Evolutionary conservation across 2,329 filamentous ascomycete species (phyloP), one percentile per base, ranked within the genome.

Genomic region (Hypomyces perniciosus): DNA sequence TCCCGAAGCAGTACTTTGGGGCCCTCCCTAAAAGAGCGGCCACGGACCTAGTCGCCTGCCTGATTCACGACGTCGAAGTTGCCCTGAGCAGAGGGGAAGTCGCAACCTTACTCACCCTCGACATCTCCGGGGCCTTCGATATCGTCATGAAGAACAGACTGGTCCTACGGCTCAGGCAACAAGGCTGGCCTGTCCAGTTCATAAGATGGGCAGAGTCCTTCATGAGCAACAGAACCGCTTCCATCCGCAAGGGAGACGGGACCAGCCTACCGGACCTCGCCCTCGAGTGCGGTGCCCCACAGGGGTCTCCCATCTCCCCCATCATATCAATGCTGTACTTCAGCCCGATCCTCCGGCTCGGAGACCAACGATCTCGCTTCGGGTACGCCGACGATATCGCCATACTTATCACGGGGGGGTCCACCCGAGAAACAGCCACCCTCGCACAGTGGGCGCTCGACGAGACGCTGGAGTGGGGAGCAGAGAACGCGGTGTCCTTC

Each of bases 21-120:
- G 58, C 59, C 4, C 61, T 65, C 4, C 60, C 50, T 4, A 59
- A 60, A 30, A 43, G 57, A 10, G 57, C 54, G 8, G 52, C 53
- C 2, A 40, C 50, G 9, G 56, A 61, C 38, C 51, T 60, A 2
- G 53, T 58, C 6, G 43, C 54, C 4, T 47, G 53, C 6, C 47
- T 63, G 0, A 50, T 59, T n/a, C 39, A 60, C 31, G 41, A 62
- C 6, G 54, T 60, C 2, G 53, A 62, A 39, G 51, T 50, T 47
- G 55, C 48, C 10, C 49, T 60, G 5, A 43, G 46, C 4, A 27
- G 28, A 12, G 51, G 52, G 5, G 28, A 50, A 33, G 50, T 59
- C 4, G 50, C 42, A 6, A 57, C 45, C 1, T 31, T 60, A 8
- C 29, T 57, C 9, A 60, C 46, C 1, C 49, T 59, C 6, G 51